phyloP scores from a whole-genome alignment of 2,329 filamentous ascomycete genomes.

The Tolypocladium sp. region DNA sequence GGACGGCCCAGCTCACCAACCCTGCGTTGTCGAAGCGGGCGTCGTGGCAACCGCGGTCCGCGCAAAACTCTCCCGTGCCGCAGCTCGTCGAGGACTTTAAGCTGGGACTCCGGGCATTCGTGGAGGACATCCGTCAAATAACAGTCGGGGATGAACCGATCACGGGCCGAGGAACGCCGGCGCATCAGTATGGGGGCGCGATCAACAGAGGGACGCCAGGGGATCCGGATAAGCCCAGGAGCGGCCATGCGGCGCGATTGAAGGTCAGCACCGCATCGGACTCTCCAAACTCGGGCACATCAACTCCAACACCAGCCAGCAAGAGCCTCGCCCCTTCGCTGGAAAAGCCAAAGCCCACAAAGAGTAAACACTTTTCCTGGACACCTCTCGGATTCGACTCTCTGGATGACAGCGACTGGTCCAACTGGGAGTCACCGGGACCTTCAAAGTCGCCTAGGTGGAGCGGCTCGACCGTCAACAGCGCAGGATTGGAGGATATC shows the following conservation, averaged over 20 bases:
- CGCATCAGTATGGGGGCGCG: slow-evolving; percentile 10
- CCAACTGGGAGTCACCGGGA: slow-evolving; percentile 51
- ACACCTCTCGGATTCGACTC: slow-evolving; percentile 47
- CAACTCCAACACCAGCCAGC: slow-evolving; percentile 22
- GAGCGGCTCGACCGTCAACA: slow-evolving; percentile 51
- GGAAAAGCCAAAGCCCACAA: slow-evolving; percentile 28
- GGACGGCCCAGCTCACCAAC: slow-evolving; percentile 24
- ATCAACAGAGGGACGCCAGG: slow-evolving; percentile 8
- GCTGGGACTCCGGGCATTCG: slow-evolving; percentile 85
- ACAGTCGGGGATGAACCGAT: slow-evolving; percentile 91
- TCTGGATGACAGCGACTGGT: slow-evolving; percentile 54
- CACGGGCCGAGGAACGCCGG: slow-evolving; percentile 32
- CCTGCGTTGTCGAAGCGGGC: slow-evolving; percentile 43
- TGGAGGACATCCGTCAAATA: slow-evolving; percentile 90
- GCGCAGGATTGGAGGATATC: slow-evolving; percentile 31
- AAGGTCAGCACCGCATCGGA: slow-evolving; percentile 35
- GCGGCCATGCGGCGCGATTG: slow-evolving; percentile 28
- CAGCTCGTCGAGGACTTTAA: slow-evolving; percentile 85
- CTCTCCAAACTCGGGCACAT: slow-evolving; percentile 17
- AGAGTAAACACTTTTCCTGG: slow-evolving; percentile 50
- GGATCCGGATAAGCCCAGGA: slow-evolving; percentile 39
- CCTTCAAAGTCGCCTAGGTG: slow-evolving; percentile 50
- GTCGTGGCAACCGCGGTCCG: slow-evolving; percentile 48
- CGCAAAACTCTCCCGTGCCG: slow-evolving; percentile 43
- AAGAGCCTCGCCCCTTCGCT: slow-evolving; percentile 14